These are phyloP conservation scores for Dentiscutata heterogama DNA, from an alignment of 371 early-diverging fungal genomes.

Conservation along the genomic window DNA sequence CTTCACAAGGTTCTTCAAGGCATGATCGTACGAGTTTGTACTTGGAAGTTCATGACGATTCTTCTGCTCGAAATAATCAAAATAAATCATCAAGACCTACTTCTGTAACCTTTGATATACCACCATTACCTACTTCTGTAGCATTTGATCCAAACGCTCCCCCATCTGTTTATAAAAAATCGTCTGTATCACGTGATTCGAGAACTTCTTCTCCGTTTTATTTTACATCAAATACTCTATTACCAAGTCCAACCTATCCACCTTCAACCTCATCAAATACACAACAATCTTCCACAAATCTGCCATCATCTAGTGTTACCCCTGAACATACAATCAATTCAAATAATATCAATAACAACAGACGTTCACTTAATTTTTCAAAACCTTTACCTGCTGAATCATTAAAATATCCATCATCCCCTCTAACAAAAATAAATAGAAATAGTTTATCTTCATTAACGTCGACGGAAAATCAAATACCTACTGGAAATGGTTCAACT, in stretches of 20 bases:
- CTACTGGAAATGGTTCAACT: too few species aligned
- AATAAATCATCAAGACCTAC: neutral
- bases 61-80: neutral
- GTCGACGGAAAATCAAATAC: neutral
- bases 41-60: neutral
- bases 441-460: neutral
- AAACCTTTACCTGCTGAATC: neutral
- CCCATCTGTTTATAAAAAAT: neutral
- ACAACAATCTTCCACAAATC: neutral
- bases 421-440: constrained; percentile 1
- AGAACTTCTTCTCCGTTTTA: neutral
- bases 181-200: neutral
- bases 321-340: neutral
- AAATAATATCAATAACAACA: neutral
- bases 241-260: too few species aligned
- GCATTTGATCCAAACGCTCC: neutral
- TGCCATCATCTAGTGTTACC: neutral
- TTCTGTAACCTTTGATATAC: neutral
- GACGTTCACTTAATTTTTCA: too few species aligned
- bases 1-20: neutral
- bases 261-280: neutral
- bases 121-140: neutral
- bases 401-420: constrained; percentile 31
- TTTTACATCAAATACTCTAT: neutral
- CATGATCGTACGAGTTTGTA: neutral